A percentile compares a stretch with the other conserved stretches of the same genome.
phyloP scores from a whole-genome alignment of 78 protist genomes.

The Cavenderia fasciculata region DNA sequence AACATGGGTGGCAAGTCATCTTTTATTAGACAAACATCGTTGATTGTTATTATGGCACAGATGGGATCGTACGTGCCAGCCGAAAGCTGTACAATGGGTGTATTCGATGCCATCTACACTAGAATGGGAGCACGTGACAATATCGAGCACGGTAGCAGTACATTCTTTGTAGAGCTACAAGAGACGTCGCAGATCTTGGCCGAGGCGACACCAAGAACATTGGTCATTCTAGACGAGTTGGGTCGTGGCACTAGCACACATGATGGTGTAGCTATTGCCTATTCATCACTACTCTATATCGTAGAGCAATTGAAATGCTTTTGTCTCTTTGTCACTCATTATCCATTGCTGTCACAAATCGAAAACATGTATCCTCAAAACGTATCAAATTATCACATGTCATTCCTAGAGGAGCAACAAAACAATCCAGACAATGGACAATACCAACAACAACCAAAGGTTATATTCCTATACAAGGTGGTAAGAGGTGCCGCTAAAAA shows the following conservation, averaged over 20 bases:
- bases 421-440: not conserved
- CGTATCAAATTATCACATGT: conserved; percentile 86
- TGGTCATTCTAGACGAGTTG: conserved; percentile 96
- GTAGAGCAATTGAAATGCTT: conserved; percentile 11
- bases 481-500: conserved; percentile 32
- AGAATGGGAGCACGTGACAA: conserved; percentile 95
- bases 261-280: conserved; percentile 96
- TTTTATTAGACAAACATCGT: conserved; percentile 66
- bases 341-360: conserved; percentile 77
- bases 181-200: conserved; percentile 87
- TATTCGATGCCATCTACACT: conserved; percentile 89
- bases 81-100: not conserved
- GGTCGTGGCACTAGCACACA: conserved; percentile 96
- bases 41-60: conserved; percentile 92
- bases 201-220: conserved; percentile 79
- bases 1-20: conserved; percentile 96
- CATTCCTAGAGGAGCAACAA: conserved; percentile 63
- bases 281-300: conserved; percentile 81
- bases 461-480: conserved; percentile 78
- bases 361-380: conserved; percentile 31
- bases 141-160: conserved; percentile 79
- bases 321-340: conserved; percentile 95
- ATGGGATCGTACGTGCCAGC: conserved; percentile 97
- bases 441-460: conserved; percentile 10
- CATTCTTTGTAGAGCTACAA: conserved; percentile 94